Conservation (phyloP, 805 yeast species). For the Candida cerambycidarum region DNA sequence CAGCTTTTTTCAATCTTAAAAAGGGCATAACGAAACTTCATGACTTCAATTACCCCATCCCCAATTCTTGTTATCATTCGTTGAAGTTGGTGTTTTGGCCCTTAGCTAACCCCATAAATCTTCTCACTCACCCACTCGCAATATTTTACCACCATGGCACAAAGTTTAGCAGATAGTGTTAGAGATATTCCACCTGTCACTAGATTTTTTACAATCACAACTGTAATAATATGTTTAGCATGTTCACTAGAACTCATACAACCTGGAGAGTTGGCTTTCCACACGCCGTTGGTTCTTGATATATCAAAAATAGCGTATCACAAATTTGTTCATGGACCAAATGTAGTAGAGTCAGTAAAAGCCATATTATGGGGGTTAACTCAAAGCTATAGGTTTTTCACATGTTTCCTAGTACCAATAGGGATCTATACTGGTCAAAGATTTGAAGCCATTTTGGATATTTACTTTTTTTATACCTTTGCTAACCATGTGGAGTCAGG, state of each 20-base stretch:
- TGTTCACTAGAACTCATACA: constrained; percentile 21
- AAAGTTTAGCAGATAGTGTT: constrained; percentile 13
- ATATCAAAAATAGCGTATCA: background rate
- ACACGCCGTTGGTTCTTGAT: background rate
- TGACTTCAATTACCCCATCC: too few relatives aligned
- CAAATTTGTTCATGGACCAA: background rate
- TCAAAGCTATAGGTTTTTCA: constrained; percentile 34
- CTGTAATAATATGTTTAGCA: constrained; percentile 45
- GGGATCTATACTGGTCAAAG: constrained; percentile 26
- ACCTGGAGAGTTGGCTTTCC: constrained; percentile 8
- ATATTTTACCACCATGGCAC: background rate
- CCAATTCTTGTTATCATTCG: too few relatives aligned
- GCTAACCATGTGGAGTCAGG: constrained; percentile 55
- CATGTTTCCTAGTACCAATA: constrained; percentile 50
- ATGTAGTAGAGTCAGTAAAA: constrained; percentile 1
- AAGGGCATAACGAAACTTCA: too few relatives aligned
- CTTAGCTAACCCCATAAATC: too few relatives aligned
- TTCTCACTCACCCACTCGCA: background rate
- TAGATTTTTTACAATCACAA: constrained; percentile 50
- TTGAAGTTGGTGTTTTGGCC: too few relatives aligned
- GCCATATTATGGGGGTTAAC: constrained; percentile 1
- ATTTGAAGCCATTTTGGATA: constrained; percentile 40
- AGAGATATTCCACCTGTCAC: constrained; percentile 59
- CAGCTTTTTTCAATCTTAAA: too few relatives aligned
- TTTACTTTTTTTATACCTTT: constrained; percentile 57